Percentiles rank a stretch among this genome's conserved stretches.
Conservation (phyloP, 257 asterid genomes). For the Knoxia roxburghii region DNA sequence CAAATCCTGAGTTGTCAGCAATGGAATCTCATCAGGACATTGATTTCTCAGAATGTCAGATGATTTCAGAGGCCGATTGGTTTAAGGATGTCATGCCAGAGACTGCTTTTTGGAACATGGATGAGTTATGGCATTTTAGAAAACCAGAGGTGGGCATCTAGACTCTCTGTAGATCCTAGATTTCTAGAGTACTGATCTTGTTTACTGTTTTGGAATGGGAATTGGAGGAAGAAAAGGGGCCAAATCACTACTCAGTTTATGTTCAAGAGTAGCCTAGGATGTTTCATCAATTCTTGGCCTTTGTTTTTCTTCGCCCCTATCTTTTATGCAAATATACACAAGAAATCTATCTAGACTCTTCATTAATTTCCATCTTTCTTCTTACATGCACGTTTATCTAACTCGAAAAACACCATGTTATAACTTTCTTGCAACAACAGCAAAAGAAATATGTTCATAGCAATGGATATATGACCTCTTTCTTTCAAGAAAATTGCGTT, state of each 20-base stretch:
- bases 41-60: conserved; percentile 32
- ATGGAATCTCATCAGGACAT: conserved; percentile 24
- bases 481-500: too few species aligned
- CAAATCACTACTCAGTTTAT: conserved; percentile 5
- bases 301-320: conserved; percentile 6
- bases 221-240: background rate
- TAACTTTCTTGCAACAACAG: too few species aligned
- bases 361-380: background rate
- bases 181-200: background rate
- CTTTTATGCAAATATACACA: background rate
- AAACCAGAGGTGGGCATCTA: conserved; percentile 28
- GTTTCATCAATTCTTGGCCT: conserved; percentile 2
- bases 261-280: background rate
- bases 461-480: too few species aligned
- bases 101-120: conserved; percentile 45
- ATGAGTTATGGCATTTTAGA: conserved; percentile 58
- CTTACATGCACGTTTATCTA: background rate
- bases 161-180: background rate
- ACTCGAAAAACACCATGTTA: too few species aligned
- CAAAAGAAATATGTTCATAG: too few species aligned
- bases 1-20: conserved; percentile 26
- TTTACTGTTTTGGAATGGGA: conserved; percentile 2
- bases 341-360: background rate
- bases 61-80: conserved; percentile 42
- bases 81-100: conserved; percentile 36